A percentile compares a stretch with the other conserved stretches of the same genome.
phyloP scores from a whole-genome alignment of 1,284 basidiomycete species.

The Schizophyllum amplum region DNA sequence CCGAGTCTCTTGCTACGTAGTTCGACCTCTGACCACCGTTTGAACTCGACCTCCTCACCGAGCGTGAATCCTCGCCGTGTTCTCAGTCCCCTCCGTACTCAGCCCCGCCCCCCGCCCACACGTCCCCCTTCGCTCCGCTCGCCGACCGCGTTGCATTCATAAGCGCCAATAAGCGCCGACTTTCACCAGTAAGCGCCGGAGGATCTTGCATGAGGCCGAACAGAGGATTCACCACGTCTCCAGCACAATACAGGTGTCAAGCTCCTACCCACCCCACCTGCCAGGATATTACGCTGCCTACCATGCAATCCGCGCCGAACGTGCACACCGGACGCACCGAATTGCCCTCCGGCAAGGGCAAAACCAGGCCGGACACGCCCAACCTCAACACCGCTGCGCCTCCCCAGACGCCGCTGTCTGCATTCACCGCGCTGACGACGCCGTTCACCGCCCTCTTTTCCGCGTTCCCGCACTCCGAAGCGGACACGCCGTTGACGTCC shows the following conservation, averaged over 20 bases:
- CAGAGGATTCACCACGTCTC: not conserved
- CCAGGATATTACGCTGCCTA: not conserved
- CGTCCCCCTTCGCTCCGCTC: not conserved
- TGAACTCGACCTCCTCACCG: no score
- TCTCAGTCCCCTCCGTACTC: no score
- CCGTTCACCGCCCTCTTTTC: not conserved
- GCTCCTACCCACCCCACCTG: no score
- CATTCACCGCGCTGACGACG: no score
- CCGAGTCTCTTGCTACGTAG: not conserved
- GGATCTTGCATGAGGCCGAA: not conserved
- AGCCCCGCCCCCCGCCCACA: no score
- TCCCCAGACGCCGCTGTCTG: not conserved
- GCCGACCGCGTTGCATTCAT: not conserved
- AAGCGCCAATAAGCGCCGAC: not conserved
- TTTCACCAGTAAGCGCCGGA: not conserved
- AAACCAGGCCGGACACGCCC: not conserved
- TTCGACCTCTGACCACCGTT: no score
- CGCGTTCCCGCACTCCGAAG: not conserved
- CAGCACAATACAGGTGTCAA: no score
- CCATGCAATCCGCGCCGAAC: not conserved
- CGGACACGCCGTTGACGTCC: not conserved
- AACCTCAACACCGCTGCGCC: not conserved
- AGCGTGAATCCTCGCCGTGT: no score
- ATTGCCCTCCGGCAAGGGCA: not conserved
- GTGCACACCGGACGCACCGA: not conserved